Evolutionary conservation across 768 basidiomycete species (phyloP), one percentile per base, ranked within the genome.

Genomic region (Suillus decipiens): DNA sequence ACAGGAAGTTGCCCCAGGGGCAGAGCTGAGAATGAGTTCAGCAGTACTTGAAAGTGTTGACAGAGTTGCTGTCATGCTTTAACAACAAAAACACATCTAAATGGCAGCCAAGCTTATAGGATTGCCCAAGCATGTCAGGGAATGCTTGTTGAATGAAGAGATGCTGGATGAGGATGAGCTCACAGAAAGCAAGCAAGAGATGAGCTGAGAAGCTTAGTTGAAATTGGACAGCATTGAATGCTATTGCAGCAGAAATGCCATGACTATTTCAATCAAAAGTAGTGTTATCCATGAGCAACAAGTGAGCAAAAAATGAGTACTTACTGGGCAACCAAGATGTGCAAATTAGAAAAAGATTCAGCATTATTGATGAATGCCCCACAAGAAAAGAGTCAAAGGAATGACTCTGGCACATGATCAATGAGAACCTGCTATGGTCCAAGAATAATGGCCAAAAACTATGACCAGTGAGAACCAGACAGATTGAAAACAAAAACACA

Each of bases 361-460:
- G 11, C 5, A 43, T 43, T 43, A n/a, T 43, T 43, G 43, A 43
- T n/a, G 19, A 43, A n/a, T 4, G 43, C 43, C 43, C 43, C 43
- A 43, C 43, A 43, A 43, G n/a, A 43, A 43, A 43, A 43, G 43
- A 43, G 43, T 19, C 43, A 43, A 43, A 43, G 43, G 43, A 43
- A 43, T 43, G 43, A 43, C n/a, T 43, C 43, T 8, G 9, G 43
- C 19, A 3, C 10, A 1, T 10, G 1, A 10, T 43, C 43, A 43
- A 43, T 43, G n/a, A 43, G 43, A 43, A 4, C 43, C 43, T 43
- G 43, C 43, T 19, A 43, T 43, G 43, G 43, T 43, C 43, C 43
- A 43, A 43, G 43, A 43, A 43, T 43, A n/a, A 43, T 43, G 43
- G 43, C 43, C 43, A 43, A 43, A 43, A 43, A n/a, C 43, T 43